Conservation (phyloP, 257 asterid genomes). For the Gentiana straminea region DNA sequence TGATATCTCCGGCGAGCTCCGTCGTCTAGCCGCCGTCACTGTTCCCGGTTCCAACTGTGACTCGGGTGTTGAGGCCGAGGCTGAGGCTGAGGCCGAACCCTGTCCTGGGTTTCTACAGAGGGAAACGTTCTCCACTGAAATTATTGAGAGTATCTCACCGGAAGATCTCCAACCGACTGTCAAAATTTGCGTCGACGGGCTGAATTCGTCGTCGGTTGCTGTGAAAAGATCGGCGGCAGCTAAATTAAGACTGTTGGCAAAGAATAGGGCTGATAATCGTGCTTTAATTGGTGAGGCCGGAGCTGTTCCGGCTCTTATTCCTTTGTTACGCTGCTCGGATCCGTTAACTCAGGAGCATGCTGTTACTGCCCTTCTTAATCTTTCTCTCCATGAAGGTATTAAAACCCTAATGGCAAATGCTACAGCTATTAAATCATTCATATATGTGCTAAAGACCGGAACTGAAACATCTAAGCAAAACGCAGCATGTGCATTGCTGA, state of each 20-base stretch:
- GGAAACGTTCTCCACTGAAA: conserved; percentile 75
- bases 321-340: conserved; percentile 72
- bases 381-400: conserved; percentile 71
- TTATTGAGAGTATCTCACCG: conserved; percentile 74
- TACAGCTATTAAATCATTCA: conserved; percentile 62
- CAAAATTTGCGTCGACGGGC: conserved; percentile 62
- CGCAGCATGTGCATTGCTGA: conserved; percentile 84
- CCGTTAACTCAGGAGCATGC: conserved; percentile 84
- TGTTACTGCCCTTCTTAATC: conserved; percentile 73
- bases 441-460: conserved; percentile 76
- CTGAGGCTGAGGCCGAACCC: conserved; percentile 52
- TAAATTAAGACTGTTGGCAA: conserved; percentile 60
- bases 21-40: conserved; percentile 59
- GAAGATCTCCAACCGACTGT: conserved; percentile 91
- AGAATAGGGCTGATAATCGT: conserved; percentile 80
- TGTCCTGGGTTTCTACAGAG: conserved; percentile 67
- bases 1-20: conserved; percentile 84
- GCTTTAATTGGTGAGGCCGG: conserved; percentile 86
- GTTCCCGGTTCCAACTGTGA: conserved; percentile 14
- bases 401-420: conserved; percentile 44
- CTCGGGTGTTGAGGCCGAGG: conserved; percentile 44
- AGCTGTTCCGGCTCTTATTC: conserved; percentile 61
- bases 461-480: conserved; percentile 82
- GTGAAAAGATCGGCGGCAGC: conserved; percentile 88
- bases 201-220: conserved; percentile 50